Evolutionary conservation across 257 asterid species (phyloP).

Genomic region (Nicotiana obtusifolia): DNA sequence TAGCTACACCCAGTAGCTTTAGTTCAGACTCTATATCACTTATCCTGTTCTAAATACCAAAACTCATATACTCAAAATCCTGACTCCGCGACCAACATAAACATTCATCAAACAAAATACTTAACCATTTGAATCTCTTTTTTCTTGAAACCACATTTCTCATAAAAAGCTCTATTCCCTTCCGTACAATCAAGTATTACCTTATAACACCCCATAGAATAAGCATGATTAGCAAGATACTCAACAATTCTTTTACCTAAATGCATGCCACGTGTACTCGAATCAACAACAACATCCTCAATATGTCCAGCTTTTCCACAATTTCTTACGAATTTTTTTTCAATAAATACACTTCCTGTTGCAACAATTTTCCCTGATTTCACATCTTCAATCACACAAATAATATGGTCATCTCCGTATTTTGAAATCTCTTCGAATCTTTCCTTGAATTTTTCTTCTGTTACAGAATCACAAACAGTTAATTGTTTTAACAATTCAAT

Average conservation of each 20-base stretch:
- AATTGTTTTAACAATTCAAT: conserved; percentile 60
- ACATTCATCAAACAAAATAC: conserved; percentile 39
- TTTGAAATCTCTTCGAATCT: conserved; percentile 46
- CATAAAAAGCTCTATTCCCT: conserved; percentile 60
- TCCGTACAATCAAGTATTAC: conserved; percentile 75
- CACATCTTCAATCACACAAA: conserved; percentile 61
- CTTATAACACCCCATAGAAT: conserved; percentile 67
- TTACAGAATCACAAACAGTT: conserved; percentile 52
- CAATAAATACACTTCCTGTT: conserved; percentile 69
- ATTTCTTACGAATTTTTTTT: conserved; percentile 62
- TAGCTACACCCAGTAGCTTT: too few relatives aligned
- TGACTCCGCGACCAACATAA: too few relatives aligned
- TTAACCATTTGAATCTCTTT: conserved; percentile 75
- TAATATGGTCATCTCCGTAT: conserved; percentile 55
- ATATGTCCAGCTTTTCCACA: conserved; percentile 83
- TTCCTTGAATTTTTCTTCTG: conserved; percentile 48
- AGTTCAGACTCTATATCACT: too few relatives aligned
- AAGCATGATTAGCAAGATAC: conserved; percentile 64
- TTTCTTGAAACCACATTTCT: conserved; percentile 76
- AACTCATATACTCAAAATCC: too few relatives aligned
- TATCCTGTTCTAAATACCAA: too few relatives aligned
- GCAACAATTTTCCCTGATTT: conserved; percentile 56
- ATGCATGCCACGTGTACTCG: conserved; percentile 57
- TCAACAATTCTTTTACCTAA: conserved; percentile 64
- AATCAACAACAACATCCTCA: conserved; percentile 91